Percentiles rank a stretch among this genome's conserved stretches.
Conservation (phyloP, 2,329 filamentous ascomycete species). For the Pyricularia sp. region DNA sequence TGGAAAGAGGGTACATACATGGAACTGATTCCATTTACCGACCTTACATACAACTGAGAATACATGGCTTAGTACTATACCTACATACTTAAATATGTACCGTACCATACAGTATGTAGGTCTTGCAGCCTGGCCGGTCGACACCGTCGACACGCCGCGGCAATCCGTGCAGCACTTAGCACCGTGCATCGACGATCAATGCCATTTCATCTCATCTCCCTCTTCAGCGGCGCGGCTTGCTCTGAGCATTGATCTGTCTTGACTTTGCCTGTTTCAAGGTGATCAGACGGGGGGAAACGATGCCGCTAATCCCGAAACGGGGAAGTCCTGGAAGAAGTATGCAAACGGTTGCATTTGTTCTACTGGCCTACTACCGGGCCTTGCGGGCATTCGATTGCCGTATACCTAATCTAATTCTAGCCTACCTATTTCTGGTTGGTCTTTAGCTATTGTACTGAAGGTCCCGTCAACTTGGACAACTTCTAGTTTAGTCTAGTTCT, state of each 20-base stretch:
- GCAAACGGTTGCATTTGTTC: not conserved
- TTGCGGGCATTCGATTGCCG: too few relatives aligned
- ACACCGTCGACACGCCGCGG: not conserved
- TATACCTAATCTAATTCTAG: not conserved
- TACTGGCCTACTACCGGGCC: not conserved
- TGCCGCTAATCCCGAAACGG: conserved; percentile 7
- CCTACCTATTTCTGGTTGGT: not conserved
- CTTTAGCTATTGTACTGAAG: not conserved
- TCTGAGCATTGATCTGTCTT: conserved; percentile 8
- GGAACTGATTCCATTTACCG: too few relatives aligned
- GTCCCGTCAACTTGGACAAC: not conserved
- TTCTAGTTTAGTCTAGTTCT: not conserved
- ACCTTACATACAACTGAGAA: too few relatives aligned
- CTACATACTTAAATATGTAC: too few relatives aligned
- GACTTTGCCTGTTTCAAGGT: conserved; percentile 10
- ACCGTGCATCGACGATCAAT: not conserved
- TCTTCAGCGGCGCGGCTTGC: not conserved
- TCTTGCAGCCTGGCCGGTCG: not conserved
- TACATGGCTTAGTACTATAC: too few relatives aligned
- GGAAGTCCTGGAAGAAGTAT: not conserved
- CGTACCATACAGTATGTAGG: too few relatives aligned
- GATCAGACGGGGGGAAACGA: conserved; percentile 2
- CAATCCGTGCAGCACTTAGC: not conserved
- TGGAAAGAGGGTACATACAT: too few relatives aligned
- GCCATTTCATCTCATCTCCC: not conserved